Evolutionary conservation across 2,329 filamentous ascomycete species (phyloP), one percentile per base, ranked within the genome.

Genomic region (Gaeumannomyces tritici): DNA sequence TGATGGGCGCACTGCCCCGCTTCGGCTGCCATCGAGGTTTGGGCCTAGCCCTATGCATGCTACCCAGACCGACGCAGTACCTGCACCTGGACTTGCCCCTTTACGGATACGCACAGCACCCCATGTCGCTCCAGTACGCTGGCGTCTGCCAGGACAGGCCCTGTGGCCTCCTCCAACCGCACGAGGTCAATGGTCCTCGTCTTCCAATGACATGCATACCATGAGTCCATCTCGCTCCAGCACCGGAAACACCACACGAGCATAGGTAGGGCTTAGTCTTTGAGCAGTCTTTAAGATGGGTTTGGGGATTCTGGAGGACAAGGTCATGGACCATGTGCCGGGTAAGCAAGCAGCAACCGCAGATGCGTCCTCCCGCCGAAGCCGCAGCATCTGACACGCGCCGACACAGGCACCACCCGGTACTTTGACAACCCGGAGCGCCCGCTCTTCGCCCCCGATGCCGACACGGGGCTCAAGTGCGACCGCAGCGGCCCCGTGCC

Each of bases 231-330:
- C 42, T 51, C 42, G 21, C 42, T 51, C 42, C 18, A 51, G 6
- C 42, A n/a, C 42, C 18, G n/a, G 42, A 21, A 51, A 51, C 42
- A 51, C 42, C 18, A 21, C 42, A 15, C 42, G 42, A 21, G 18
- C 18, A 51, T 51, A n/a, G 42, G 42, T 3, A 42, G 13, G 12
- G 31, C 31, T 7, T n/a, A n/a, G 42, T 47, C 42, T 18, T 9
- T 47, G 42, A 51, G 57, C 60, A 59, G 8, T 59, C n/a, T 60
- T 59, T 61, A 75, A 65, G 61, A 89, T 89, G 87, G 86, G 86
- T 57, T 80, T 95, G 66, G 89, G 90, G 61, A 85, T 96, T 64
- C 80, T 95, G 63, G 86, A 93, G 69, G 84, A 89, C 70, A 79
- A 72, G 70, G 79, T 80, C 69, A 80, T 86, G 67, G 82, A 84